phyloP scores from a whole-genome alignment of 1,284 basidiomycete species.

The Tilletia walkeri region DNA sequence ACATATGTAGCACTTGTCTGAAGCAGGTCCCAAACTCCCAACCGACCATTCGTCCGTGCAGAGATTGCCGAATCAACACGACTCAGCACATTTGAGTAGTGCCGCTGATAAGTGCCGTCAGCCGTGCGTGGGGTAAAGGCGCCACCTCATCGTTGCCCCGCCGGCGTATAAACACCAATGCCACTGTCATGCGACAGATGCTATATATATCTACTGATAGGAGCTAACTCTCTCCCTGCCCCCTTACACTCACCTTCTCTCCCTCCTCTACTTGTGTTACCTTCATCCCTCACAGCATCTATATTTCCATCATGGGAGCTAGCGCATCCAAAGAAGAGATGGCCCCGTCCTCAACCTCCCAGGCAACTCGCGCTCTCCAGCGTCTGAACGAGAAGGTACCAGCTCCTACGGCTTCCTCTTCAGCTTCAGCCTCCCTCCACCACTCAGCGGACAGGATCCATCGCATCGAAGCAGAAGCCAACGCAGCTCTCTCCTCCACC shows the following conservation, averaged over 20 bases:
- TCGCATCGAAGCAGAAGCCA: conserved; percentile 4
- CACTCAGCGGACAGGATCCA: conserved; percentile 1
- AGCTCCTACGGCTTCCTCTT: neutral
- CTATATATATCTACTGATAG: too few species aligned
- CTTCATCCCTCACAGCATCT: neutral
- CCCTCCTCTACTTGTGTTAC: neutral
- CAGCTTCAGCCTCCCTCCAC: conserved; percentile 2
- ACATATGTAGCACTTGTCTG: too few species aligned
- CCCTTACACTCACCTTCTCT: neutral
- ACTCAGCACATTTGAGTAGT: too few species aligned
- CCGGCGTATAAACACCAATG: too few species aligned
- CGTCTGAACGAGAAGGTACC: conserved; percentile 15
- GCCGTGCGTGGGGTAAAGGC: too few species aligned
- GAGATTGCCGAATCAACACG: too few species aligned
- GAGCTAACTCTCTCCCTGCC: too few species aligned
- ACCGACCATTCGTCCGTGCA: too few species aligned
- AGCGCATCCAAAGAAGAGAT: conserved; percentile 6
- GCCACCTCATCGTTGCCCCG: too few species aligned
- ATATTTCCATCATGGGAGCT: conserved; percentile 10
- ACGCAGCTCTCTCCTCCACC: neutral
- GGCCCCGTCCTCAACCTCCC: neutral
- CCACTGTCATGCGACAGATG: too few species aligned
- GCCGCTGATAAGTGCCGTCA: too few species aligned
- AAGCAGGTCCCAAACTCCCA: too few species aligned
- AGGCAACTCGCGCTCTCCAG: neutral